A percentile compares a stretch with the other conserved stretches of the same genome.
Evolutionary conservation across 2,329 filamentous ascomycete genomes (phyloP).

Genomic region (Verticillium nubilum): DNA sequence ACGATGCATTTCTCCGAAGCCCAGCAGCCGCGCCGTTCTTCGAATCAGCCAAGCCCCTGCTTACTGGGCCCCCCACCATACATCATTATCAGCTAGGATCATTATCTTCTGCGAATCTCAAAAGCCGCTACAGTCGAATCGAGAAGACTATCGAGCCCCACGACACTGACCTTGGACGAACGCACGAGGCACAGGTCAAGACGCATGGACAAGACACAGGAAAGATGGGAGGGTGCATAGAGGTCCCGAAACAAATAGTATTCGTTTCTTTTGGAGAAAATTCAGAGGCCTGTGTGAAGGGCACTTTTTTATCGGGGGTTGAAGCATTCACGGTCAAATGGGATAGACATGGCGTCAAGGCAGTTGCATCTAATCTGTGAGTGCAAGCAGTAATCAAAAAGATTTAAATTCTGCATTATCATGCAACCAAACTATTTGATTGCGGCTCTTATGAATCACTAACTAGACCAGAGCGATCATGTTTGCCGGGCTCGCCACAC

Average conservation of each 20-base stretch:
- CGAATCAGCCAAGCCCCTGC: background rate
- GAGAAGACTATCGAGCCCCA: background rate
- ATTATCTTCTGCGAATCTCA: background rate
- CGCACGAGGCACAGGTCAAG: background rate
- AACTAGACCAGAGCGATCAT: background rate
- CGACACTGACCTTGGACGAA: background rate
- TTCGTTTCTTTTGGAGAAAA: background rate
- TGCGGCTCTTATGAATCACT: too few relatives aligned
- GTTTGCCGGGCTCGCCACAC: background rate
- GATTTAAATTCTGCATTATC: background rate
- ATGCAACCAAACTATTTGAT: too few relatives aligned
- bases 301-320: too few relatives aligned
- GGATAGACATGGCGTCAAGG: background rate
- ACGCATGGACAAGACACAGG: background rate
- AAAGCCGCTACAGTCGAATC: background rate
- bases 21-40: background rate
- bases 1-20: background rate
- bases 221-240: background rate
- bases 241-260: background rate
- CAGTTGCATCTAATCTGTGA: background rate
- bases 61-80: background rate
- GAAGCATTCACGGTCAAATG: background rate
- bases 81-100: background rate
- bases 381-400: background rate
- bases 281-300: background rate